phyloP scores from a whole-genome alignment of 768 basidiomycete species.

The Leccinum incarnatum region DNA sequence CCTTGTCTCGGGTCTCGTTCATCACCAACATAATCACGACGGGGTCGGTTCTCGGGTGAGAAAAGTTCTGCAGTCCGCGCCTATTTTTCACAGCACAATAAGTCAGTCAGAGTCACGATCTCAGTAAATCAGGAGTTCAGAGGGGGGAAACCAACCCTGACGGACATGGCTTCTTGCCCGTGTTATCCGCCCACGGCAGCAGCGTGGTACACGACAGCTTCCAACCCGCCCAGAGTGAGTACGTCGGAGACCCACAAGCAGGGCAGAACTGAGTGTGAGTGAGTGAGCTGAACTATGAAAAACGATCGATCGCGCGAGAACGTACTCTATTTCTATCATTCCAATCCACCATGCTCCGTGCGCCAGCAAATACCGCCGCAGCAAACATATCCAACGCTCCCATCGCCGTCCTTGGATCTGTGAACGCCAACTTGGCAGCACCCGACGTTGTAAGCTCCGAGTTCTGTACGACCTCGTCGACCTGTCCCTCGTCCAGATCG shows the following conservation, averaged over 20 bases:
- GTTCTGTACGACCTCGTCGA: constrained; percentile 43
- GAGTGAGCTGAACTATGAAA: neutral
- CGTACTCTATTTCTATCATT: constrained; percentile 81
- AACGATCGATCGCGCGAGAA: neutral
- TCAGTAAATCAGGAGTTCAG: neutral
- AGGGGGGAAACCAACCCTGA: constrained; percentile 52
- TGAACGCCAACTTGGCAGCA: constrained; percentile 47
- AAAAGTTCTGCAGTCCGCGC: constrained; percentile 84
- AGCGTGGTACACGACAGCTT: constrained; percentile 79
- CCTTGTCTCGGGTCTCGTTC: constrained; percentile 74
- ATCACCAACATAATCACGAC: constrained; percentile 91
- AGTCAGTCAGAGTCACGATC: constrained; percentile 10
- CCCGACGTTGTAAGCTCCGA: constrained; percentile 38
- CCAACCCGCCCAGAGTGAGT: constrained; percentile 95
- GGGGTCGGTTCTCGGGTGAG: constrained; percentile 78
- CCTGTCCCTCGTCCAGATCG: constrained; percentile 42
- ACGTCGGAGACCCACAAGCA: constrained; percentile 75
- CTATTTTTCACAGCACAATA: constrained; percentile 34
- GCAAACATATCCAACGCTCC: constrained; percentile 57
- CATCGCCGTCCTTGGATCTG: constrained; percentile 61
- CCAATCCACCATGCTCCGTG: constrained; percentile 88
- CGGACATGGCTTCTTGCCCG: constrained; percentile 62
- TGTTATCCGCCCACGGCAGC: constrained; percentile 71
- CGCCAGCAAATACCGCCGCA: constrained; percentile 74
- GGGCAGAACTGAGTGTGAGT: constrained; percentile 74